phyloP scores from a whole-genome alignment of 441 rosid genomes.

The Populus hybrid region DNA sequence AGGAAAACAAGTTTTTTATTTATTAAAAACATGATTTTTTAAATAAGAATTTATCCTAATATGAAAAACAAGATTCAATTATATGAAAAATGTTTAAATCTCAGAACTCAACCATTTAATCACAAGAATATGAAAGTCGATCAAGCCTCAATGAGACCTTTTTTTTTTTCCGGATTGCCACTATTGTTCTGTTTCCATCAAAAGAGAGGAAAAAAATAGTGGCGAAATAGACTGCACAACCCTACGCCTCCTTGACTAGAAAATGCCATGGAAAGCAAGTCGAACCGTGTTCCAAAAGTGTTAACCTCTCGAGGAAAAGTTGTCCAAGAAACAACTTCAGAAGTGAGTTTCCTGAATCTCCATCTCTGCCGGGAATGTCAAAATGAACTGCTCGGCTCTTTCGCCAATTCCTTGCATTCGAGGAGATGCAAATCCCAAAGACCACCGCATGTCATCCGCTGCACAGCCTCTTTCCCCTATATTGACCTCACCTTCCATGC shows the following conservation, averaged over 20 bases:
- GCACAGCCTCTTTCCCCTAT: neutral
- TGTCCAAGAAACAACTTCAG: neutral
- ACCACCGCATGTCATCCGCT: slow-evolving; percentile 54
- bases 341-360: slow-evolving; percentile 34
- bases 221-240: neutral
- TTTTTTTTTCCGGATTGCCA: too few relatives aligned
- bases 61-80: too few relatives aligned
- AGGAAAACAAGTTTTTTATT: too few relatives aligned
- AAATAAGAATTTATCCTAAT: too few relatives aligned
- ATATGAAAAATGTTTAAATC: too few relatives aligned
- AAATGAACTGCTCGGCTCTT: slow-evolving; percentile 74
- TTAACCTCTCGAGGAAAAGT: neutral
- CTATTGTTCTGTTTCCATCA: too few relatives aligned
- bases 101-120: neutral
- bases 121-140: too few relatives aligned
- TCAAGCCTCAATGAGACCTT: too few relatives aligned
- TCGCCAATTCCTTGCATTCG: slow-evolving; percentile 52
- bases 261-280: neutral
- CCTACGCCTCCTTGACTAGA: neutral
- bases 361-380: slow-evolving; percentile 55
- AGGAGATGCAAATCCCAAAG: slow-evolving; percentile 45
- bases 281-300: neutral
- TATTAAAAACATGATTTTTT: too few relatives aligned
- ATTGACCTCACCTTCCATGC: slow-evolving; percentile 25
- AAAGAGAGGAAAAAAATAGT: neutral